Evolutionary conservation across 257 asterid genomes (phyloP), one percentile per base, ranked within the genome.

Genomic region (Haberlea rhodopensis): DNA sequence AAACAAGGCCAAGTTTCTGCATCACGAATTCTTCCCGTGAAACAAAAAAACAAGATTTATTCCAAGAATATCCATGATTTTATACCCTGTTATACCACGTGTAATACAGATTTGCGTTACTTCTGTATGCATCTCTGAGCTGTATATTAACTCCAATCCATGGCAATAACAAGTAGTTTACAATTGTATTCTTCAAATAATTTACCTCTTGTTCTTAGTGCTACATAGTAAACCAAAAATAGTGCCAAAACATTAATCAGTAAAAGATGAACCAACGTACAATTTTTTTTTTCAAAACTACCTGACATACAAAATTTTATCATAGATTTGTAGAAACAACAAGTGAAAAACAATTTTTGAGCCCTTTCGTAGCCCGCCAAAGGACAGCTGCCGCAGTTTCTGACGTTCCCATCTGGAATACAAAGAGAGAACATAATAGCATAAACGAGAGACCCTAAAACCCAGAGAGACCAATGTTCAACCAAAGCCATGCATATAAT

Each of bases 321-420:
- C 75, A 75, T 45, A 18, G 63, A 53, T 48, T 70, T 58, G 74
- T 20, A 8, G 61, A 52, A 28, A 76, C 20, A 60, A 77, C 62
- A 57, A 75, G 75, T 8, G 76, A 40, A 37, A 73, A 55, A 59
- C 52, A 32, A 66, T 60, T 65, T 68, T 86, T 82, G 6, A 84
- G 83, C 21, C 79, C 72, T 74, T 94, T 94, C 75, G 72, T 73
- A 8, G 99, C 95, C 23, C 96, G 97, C 99, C 99, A 94, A 66
- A 78, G 83, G 68, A n/a, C 85, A 43, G 95, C 90, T 53, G 96
- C 96, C 16, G 96, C 95, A 62, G 90, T 82, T 78, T 87, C 97
- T 4, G 96, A 75, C 15, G 90, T 83, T 72, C 99, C 96, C 81
- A 86, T 70, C 99, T 94, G 91, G 69, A 55, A 70, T 21, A 53